These are phyloP conservation scores for Aureobasidium sp. DNA, from an alignment of 2,329 filamentous ascomycete species.

Conservation along the genomic window DNA sequence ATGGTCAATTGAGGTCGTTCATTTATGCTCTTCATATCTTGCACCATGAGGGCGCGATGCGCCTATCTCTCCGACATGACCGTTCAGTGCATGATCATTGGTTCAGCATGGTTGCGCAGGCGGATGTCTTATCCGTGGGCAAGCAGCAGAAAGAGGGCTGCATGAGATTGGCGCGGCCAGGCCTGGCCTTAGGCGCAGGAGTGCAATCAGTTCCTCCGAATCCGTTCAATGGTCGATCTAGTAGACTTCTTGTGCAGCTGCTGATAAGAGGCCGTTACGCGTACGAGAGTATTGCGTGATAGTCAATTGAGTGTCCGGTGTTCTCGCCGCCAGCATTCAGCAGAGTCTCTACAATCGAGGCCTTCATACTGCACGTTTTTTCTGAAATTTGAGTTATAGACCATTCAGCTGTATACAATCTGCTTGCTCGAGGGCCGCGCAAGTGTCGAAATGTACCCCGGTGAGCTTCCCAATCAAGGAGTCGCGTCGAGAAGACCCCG, in stretches of 20 bases:
- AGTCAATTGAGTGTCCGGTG: too few relatives aligned
- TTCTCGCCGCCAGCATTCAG: too few relatives aligned
- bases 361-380: too few relatives aligned
- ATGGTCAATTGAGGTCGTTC: background rate
- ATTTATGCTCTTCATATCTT: background rate
- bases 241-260: background rate
- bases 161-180: background rate
- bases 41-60: background rate
- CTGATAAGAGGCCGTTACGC: background rate
- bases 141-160: background rate
- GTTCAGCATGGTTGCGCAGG: background rate
- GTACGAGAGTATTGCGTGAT: too few relatives aligned
- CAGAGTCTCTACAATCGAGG: too few relatives aligned
- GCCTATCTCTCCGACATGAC: background rate
- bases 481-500: background rate
- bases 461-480: background rate
- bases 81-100: background rate
- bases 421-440: too few relatives aligned
- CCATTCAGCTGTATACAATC: too few relatives aligned
- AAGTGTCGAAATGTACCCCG: too few relatives aligned
- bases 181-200: background rate
- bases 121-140: background rate
- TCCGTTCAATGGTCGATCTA: background rate
- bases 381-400: too few relatives aligned
- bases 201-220: background rate